phyloP scores from a whole-genome alignment of 2,329 filamentous ascomycete genomes.

The Aspergillus persii region DNA sequence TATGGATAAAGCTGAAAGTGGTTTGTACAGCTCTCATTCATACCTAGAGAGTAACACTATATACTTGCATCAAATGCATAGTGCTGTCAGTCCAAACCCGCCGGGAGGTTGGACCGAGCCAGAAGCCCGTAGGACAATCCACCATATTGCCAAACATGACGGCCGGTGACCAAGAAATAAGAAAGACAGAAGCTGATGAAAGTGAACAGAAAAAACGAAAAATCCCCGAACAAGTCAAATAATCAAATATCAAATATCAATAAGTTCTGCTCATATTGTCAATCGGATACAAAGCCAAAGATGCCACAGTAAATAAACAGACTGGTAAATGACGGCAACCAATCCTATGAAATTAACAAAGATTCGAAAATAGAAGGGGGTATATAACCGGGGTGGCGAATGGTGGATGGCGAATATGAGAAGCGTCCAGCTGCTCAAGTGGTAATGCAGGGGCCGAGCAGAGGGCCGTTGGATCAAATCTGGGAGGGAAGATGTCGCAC shows the following conservation, averaged over 20 bases:
- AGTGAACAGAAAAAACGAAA: not conserved
- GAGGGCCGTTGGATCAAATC: not conserved
- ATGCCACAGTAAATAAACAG: conserved; percentile 2
- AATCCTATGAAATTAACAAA: not conserved
- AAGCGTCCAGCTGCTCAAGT: conserved; percentile 10
- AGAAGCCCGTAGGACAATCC: not conserved
- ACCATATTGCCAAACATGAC: not conserved
- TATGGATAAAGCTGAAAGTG: too few relatives aligned
- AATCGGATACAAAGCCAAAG: not conserved
- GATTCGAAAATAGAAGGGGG: conserved; percentile 1
- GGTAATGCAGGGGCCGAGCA: conserved; percentile 1
- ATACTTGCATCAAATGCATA: not conserved
- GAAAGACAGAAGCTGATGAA: not conserved
- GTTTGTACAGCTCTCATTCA: too few relatives aligned
- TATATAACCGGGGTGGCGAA: conserved; percentile 6
- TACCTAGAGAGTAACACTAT: not conserved
- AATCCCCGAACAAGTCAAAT: not conserved
- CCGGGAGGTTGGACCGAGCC: not conserved
- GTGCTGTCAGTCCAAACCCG: not conserved
- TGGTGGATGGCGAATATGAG: not conserved
- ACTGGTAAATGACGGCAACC: not conserved
- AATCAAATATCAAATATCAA: too few relatives aligned
- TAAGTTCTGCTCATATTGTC: not conserved
- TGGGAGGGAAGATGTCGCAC: not conserved
- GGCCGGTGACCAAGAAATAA: not conserved